Evolutionary conservation across 129 eudicot species (phyloP).

Genomic region (Escallonia rubra): DNA sequence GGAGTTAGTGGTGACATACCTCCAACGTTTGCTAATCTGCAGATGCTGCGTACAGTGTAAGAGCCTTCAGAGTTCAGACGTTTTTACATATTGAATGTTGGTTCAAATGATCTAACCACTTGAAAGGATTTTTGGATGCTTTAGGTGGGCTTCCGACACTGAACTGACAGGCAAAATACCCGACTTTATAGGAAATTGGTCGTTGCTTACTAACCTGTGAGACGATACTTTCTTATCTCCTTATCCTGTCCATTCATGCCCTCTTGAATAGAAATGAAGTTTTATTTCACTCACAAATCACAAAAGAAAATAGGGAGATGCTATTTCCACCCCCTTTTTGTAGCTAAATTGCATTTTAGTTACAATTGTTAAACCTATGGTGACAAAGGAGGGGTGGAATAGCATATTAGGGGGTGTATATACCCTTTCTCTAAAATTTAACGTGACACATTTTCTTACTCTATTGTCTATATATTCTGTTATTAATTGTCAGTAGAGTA

Average conservation of each 20-base stretch:
- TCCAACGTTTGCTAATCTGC: constrained; percentile 46
- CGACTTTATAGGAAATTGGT: constrained; percentile 59
- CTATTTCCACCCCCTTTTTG: too few relatives aligned
- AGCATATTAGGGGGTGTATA: too few relatives aligned
- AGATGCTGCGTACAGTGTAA: too few relatives aligned
- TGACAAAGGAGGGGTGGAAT: too few relatives aligned
- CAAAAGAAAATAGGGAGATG: not conserved
- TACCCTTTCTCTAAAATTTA: not conserved
- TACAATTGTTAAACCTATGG: too few relatives aligned
- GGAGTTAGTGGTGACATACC: constrained; percentile 71
- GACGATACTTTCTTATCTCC: constrained; percentile 4
- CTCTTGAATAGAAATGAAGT: not conserved
- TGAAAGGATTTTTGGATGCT: not conserved
- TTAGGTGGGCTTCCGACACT: constrained; percentile 73
- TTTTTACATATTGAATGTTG: too few relatives aligned
- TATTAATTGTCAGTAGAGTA: constrained; percentile 2
- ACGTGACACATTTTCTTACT: not conserved
- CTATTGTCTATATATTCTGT: constrained; percentile 2
- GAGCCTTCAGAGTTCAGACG: too few relatives aligned
- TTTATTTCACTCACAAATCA: not conserved
- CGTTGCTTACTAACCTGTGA: constrained; percentile 43
- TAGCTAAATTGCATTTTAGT: too few relatives aligned
- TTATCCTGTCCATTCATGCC: not conserved
- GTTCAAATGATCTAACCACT: too few relatives aligned
- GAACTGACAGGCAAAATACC: constrained; percentile 64